Evolutionary conservation across 2,329 filamentous ascomycete species (phyloP), one percentile per base, ranked within the genome.

Genomic region (Myriosclerotinia scirpicola): DNA sequence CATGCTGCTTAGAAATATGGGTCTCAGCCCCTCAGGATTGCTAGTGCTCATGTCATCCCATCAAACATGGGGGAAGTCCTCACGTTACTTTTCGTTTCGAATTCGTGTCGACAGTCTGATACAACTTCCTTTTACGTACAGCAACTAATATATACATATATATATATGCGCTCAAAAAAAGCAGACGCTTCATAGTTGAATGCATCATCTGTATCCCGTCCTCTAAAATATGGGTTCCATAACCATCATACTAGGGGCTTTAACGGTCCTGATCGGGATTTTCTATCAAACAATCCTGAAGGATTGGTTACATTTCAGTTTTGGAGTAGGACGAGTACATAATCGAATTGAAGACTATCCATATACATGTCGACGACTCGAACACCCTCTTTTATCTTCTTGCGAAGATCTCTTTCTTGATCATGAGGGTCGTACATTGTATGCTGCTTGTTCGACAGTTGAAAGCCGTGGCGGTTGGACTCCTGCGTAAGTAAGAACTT

Each of bases 311-410:
- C 76, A 76, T 65, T 65, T 72, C 44, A 69, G 70, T 17, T 42
- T 79, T 9, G 76, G 78, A 20, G 50, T 74, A 64, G 74, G 73
- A 5, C 76, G 76, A 14, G 66, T 67, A 38, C 65, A 78, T 58
- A 70, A 72, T 36, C 69, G 73, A 2, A 72, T 80, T 63, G 72
- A 74, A 3, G 72, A 75, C 14, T 79, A 78, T 67, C 74, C 75
- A 68, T 46, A 68, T 11, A 65, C 67, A 2, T 75, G 73, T 64
- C 55, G 72, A 44, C 71, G 69, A 54, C 38, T 75, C 6, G 66
- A 69, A 46, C 67, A 72, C 26, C 65, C 68, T 44, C 72, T 71
- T 2, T 65, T 75, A 5, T 69, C 72, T 56, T 71, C 67, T 30
- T 75, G 74, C 50, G 74, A 75, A 65, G 72, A 76, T 66, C 72